Percentiles rank a stretch among this genome's conserved stretches.
phyloP scores from a whole-genome alignment of 75 land plant species.

The Pinus taeda region DNA sequence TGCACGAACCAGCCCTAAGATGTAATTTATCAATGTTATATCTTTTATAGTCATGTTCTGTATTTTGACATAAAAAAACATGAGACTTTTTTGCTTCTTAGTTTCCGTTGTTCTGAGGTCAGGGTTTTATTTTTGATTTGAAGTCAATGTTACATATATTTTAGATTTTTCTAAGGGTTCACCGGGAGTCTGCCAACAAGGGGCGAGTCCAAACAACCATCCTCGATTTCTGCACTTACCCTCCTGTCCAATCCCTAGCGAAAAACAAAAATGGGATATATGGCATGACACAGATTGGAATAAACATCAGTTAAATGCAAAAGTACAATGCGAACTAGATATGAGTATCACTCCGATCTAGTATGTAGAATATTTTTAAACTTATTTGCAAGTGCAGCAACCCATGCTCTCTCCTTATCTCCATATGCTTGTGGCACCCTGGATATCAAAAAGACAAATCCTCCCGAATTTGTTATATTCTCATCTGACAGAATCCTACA shows the following conservation, averaged over 20 bases:
- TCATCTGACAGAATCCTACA: neutral
- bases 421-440: slow-evolving; percentile 42
- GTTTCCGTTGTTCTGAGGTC: neutral
- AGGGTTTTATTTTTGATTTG: neutral
- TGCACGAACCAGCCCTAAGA: neutral
- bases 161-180: neutral
- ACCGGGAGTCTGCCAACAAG: neutral
- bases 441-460: slow-evolving; percentile 55
- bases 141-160: neutral
- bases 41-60: neutral
- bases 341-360: neutral
- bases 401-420: slow-evolving; percentile 70
- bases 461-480: slow-evolving; percentile 9
- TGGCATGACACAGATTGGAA: neutral
- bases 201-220: neutral
- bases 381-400: slow-evolving; percentile 54
- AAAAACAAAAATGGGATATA: neutral
- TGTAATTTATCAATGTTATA: neutral
- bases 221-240: neutral
- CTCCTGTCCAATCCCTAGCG: neutral
- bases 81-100: neutral
- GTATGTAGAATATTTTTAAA: slow-evolving; percentile 26
- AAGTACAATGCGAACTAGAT: neutral
- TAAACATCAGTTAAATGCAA: neutral
- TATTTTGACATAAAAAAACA: neutral